Conservation (phyloP, 2,329 filamentous ascomycete species). For the Trichoderma atroviride region DNA sequence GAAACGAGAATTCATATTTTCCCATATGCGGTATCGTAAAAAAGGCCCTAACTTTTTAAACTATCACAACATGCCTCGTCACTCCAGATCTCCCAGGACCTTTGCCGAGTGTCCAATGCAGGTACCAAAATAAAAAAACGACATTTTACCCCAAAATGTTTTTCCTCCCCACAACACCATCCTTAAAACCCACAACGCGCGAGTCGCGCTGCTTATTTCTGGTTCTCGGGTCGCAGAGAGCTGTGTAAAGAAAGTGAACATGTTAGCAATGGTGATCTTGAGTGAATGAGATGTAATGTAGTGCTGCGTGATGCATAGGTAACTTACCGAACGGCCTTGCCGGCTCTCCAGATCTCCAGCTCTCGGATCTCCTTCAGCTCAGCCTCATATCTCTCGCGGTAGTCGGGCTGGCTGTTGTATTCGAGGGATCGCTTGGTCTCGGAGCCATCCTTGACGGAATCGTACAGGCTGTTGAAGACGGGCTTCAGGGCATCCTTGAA, state of each 20-base stretch:
- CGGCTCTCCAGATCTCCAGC: conserved; percentile 98
- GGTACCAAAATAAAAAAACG: conserved; percentile 17
- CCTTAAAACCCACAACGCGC: conserved; percentile 4
- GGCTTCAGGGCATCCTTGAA: conserved; percentile 99
- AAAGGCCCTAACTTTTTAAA: conserved; percentile 25
- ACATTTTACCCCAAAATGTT: conserved; percentile 10
- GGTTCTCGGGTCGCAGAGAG: conserved; percentile 83
- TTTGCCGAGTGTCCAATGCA: conserved; percentile 25
- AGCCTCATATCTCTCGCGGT: conserved; percentile 95
- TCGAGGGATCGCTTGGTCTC: conserved; percentile 97
- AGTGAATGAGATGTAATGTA: background rate
- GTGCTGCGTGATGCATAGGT: background rate
- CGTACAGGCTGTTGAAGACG: conserved; percentile 96
- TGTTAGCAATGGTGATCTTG: conserved; percentile 29
- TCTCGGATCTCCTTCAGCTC: conserved; percentile 99
- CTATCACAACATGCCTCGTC: conserved; percentile 23
- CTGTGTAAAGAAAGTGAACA: conserved; percentile 42
- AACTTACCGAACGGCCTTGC: conserved; percentile 88
- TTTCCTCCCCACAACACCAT: conserved; percentile 6
- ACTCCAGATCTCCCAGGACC: conserved; percentile 22
- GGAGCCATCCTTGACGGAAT: conserved; percentile 84
- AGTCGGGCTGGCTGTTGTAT: conserved; percentile 94
- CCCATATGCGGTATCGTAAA: conserved; percentile 26
- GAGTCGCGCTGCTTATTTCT: conserved; percentile 49
- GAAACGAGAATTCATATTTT: conserved; percentile 15